Base-by-base conservation (phyloP, 192 early-diverging fungal genomes). In the Coemansia sp. region DNA sequence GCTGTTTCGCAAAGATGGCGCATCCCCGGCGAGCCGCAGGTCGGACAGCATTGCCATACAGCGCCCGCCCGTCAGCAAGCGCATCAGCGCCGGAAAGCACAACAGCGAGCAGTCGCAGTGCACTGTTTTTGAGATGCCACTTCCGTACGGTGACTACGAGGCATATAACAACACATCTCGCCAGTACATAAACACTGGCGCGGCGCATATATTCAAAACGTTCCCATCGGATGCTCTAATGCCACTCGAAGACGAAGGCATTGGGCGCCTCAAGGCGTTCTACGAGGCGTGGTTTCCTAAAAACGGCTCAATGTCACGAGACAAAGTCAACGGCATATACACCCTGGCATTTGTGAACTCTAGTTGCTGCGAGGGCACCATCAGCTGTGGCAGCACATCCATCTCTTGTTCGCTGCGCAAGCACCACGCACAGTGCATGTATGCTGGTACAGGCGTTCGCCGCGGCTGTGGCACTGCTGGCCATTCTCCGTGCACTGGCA, bases 201-300 rank as follows among this genome's bases (percentile, higher is more conserved):
- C 31, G 2, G 68, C 58, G 1, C 77, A 57, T 23, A 55, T 80
- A 9, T 61, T 62, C 64, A 80, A 80, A 54, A 74, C 77, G 3
- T 70, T 80, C 25, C 57, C 65, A 4, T 70, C 68, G 4, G 61
- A 71, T 28, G 55, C 71, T n/a, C 53, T 65, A 14, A 11, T 68
- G 25, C 71, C 77, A 25, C 61, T 80, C 14, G 71, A 80, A 23
- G 77, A 74, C 49, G 65, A 71, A 34, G 77, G 77, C 1, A 20
- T 80, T 2, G 71, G 77, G 5, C 38, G 77, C 4, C 65, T 80
- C 52, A 80, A 80, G 59, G 72, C 58, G 3, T 28, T 80, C 14
- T 80, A 71, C 26, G 77, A 80, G 54, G 77, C 59, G 1, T 80
- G 77, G 77, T 17, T 80, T 17, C 46, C 77, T 9, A 64, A 59